Base-by-base conservation (phyloP, 164 flowering plant genomes). In the Vitis rotundifolia region DNA sequence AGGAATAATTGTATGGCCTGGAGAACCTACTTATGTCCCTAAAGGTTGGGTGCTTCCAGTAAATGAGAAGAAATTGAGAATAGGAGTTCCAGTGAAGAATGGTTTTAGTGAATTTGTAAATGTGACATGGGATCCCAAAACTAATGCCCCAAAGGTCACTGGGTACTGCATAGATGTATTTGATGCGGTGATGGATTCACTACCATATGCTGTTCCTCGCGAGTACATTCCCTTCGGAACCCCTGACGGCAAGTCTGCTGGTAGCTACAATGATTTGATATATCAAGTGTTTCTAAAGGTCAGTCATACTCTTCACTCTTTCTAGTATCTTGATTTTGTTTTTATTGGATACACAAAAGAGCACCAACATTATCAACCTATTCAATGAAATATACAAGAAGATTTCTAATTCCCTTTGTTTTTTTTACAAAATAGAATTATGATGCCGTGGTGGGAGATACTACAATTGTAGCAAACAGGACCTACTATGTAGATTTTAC, bases 11-110 rank as follows among this genome's bases (percentile, higher is more conserved):
- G 64, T 79, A 11, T 84, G 85, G 85, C 85, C 87, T 0, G 87
- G 86, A 3, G 84, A 76, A 8, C 48, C 78, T 4, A 67, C 49
- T 0, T 1, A 11, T 7, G 51, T 11, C 1, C 88, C 88, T 0
- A 75, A 61, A 61, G 84, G 78, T 44, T 75, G 79, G 83, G 76
- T 68, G 12, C 63, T 69, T 44, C 81, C 88, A 28, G 67, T 76
- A 19, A 68, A 47, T 47, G 80, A 72, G 37, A 76, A 71, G 55
- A 80, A 74, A 19, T 31, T 85, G 68, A 72, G 66, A 29, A 59
- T 87, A 14, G 85, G 83, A 15, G 86, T 87, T 26, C 88, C 91
- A 0, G 52, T 49, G 9, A 78, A 71, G 59, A 53, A 49, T 14
- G 82, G 82, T 31, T 85, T 74, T 47, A 18, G 0, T 3, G 81